Percentiles rank a stretch among this genome's conserved stretches.
phyloP scores from a whole-genome alignment of 495 filamentous ascomycete species.

The Haplographium delicatum region DNA sequence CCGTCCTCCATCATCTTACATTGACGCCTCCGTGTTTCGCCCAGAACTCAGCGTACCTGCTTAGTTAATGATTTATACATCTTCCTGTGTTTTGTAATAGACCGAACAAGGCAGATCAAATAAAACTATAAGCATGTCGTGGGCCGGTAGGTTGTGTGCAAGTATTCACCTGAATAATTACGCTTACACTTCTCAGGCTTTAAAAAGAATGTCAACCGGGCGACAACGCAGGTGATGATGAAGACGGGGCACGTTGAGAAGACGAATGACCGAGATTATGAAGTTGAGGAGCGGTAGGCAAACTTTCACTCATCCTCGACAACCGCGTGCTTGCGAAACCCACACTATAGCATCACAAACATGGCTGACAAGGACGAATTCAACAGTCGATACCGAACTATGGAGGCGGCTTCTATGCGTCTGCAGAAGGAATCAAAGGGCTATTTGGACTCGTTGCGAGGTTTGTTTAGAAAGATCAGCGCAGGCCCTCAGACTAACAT shows the following conservation, averaged over 20 bases:
- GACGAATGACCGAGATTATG: slow-evolving; percentile 96
- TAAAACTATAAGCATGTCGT: slow-evolving; percentile 22
- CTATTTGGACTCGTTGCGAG: slow-evolving; percentile 90
- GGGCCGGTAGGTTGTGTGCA: slow-evolving; percentile 20
- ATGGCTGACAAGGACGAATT: neutral
- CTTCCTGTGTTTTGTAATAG: no score
- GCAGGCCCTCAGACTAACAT: neutral
- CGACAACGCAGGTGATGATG: slow-evolving; percentile 99
- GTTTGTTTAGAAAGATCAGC: slow-evolving; percentile 34
- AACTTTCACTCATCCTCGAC: neutral
- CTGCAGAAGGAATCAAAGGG: slow-evolving; percentile 97
- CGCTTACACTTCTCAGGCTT: slow-evolving; percentile 58
- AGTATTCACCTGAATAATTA: neutral
- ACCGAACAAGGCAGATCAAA: neutral
- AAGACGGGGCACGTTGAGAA: slow-evolving; percentile 98
- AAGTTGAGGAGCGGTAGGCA: slow-evolving; percentile 86
- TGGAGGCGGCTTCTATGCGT: slow-evolving; percentile 87
- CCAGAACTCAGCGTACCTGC: no score
- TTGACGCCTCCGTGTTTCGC: no score
- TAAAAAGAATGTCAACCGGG: slow-evolving; percentile 98
- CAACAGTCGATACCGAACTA: slow-evolving; percentile 80
- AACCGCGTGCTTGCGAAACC: neutral
- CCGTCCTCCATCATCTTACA: no score
- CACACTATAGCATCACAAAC: neutral
- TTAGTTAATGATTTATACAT: no score